Base-by-base conservation (phyloP, 768 basidiomycete species). In the Phlebiopsis gigantea region DNA sequence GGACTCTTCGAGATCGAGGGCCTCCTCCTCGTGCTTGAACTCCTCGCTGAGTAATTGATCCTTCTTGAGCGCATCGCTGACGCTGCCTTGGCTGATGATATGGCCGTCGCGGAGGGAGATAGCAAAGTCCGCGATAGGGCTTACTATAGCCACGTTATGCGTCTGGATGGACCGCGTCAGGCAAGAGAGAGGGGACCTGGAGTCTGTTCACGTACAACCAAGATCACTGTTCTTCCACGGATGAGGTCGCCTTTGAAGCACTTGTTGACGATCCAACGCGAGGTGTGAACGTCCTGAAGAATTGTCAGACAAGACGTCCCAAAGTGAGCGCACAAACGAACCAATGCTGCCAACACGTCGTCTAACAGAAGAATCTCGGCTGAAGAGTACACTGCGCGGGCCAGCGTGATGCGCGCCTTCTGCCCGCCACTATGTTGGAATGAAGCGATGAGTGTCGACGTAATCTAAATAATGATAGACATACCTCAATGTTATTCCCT, bases 81-180 rank as follows among this genome's bases (percentile, higher is more conserved):
- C 65, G n/a, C 79, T 72, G 5, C 80, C 82, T 58, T 78, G 75
- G 46, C 75, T 73, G 10, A 67, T 65, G n/a, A 84, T 71, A 0
- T 75, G 74, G 0, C 87, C 87, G 58, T 86, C 80, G 24, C 75
- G 75, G 29, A 88, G 57, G 0, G 81, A 78, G 8, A 88, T 76
- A 6, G 84, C 78, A 55, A 79, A 81, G 15, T 77, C 73, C 5
- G 84, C 82, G 7, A 84, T 73, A 2, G 81, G 75, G 14, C 71
- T 72, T 1, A 75, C 71, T 68, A 87, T 72, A 0, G 79, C 77
- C 21, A 86, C 74, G 57, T 79, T 79, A 60, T 81, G 79, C 1
- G 78, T 80, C 78, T 79, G 55, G 53, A 1, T 51, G 71, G 45
- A 74, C 66, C 22, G 57, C 67, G 55, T 45, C 66, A 59, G 3